Evolutionary conservation across 139 green algal genomes (phyloP).

Genomic region (Chlamydomonas sp.): DNA sequence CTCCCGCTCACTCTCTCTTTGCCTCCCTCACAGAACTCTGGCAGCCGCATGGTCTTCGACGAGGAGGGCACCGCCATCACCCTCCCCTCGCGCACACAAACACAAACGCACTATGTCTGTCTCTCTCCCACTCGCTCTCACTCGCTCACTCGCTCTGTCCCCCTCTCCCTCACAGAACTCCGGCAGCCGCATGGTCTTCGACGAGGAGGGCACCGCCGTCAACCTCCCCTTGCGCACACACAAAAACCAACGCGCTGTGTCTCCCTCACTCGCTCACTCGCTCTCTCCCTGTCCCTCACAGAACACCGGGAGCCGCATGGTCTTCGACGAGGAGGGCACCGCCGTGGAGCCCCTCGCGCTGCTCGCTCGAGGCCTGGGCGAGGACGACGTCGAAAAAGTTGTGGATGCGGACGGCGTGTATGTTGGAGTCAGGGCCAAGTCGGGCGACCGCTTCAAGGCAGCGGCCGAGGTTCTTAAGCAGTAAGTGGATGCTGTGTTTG

Average conservation of each 20-base stretch:
- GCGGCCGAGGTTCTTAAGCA: slow-evolving; percentile 40
- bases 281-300: too few species aligned
- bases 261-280: not conserved
- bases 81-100: slow-evolving; percentile 8
- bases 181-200: slow-evolving; percentile 63
- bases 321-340: slow-evolving; percentile 72
- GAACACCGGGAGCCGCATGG: slow-evolving; percentile 37
- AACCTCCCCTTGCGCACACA: slow-evolving; percentile 2
- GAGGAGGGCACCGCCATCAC: slow-evolving; percentile 48
- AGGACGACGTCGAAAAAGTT: not conserved
- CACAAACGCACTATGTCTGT: not conserved
- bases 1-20: not conserved
- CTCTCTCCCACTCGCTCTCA: not conserved
- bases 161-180: not conserved
- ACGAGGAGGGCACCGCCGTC: slow-evolving; percentile 52
- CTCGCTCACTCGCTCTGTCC: not conserved
- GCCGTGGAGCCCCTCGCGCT: slow-evolving; percentile 52
- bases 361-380: slow-evolving; percentile 33
- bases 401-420: slow-evolving; percentile 33
- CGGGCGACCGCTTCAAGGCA: slow-evolving; percentile 52
- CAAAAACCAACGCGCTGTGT: not conserved
- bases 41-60: slow-evolving; percentile 66
- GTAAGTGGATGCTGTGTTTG: slow-evolving; percentile 8
- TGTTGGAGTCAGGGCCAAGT: slow-evolving; percentile 33
- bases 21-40: slow-evolving; percentile 12